Percentiles rank a stretch among this genome's conserved stretches.
Evolutionary conservation across 139 green algal genomes (phyloP).

Genomic region (Tetradesmus lagerheimii): DNA sequence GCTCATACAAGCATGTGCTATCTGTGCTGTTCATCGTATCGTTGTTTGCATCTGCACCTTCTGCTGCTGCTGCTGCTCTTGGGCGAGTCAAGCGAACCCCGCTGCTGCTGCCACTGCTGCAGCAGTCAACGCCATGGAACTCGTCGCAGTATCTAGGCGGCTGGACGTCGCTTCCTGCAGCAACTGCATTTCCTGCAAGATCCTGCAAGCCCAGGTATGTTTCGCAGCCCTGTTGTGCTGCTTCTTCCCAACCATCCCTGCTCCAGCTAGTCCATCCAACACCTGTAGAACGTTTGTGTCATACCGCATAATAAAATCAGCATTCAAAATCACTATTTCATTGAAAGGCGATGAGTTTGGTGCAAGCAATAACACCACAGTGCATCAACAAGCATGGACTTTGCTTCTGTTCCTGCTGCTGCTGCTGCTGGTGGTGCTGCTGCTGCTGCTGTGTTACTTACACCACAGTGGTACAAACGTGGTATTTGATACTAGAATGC

Average conservation of each 20-base stretch:
- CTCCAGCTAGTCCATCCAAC: neutral
- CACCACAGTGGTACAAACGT: no score
- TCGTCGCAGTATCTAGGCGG: neutral
- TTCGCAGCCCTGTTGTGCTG: neutral
- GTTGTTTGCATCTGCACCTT: neutral
- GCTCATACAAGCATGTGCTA: neutral
- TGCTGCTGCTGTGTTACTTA: no score
- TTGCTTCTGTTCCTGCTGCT: no score
- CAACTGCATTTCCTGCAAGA: neutral
- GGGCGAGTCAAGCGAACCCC: neutral
- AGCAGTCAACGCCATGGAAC: neutral
- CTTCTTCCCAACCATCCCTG: neutral
- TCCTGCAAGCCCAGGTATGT: neutral
- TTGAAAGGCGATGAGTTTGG: no score
- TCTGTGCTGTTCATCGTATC: neutral
- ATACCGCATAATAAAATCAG: no score
- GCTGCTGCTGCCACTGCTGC: neutral
- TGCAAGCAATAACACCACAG: no score
- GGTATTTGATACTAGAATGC: neutral
- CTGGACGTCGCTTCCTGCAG: neutral
- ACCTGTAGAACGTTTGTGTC: neutral
- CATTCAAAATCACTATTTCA: no score
- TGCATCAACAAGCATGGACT: no score
- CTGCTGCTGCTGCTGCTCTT: neutral
- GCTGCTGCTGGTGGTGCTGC: no score